A percentile compares a stretch with the other conserved stretches of the same genome.
phyloP scores from a whole-genome alignment of 495 filamentous ascomycete genomes.

The Friedmanniomyces simplex region DNA sequence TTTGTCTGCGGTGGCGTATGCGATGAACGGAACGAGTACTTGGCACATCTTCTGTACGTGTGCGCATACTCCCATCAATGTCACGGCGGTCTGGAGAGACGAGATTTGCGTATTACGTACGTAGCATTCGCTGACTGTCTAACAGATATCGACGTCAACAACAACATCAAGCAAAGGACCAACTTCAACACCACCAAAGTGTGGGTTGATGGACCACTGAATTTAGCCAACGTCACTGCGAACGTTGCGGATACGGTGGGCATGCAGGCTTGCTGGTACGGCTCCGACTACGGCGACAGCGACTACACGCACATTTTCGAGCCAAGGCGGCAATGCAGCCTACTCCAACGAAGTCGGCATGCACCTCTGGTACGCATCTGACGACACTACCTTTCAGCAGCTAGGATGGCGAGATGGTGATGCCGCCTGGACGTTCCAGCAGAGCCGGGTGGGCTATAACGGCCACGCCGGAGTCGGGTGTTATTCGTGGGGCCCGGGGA shows the following conservation, averaged over 20 bases:
- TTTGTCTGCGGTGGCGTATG: slow-evolving; percentile 30
- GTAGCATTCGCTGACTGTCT: slow-evolving; percentile 5
- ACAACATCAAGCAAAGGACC: slow-evolving; percentile 23
- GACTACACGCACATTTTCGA: slow-evolving; percentile 18
- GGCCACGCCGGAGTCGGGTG: slow-evolving; percentile 31
- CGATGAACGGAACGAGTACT: slow-evolving; percentile 19
- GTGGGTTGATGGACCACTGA: slow-evolving; percentile 24
- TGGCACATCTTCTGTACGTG: slow-evolving; percentile 7
- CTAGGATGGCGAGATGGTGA: slow-evolving; percentile 26
- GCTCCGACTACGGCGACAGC: slow-evolving; percentile 29
- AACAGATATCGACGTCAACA: slow-evolving; percentile 30
- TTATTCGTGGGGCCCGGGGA: slow-evolving; percentile 21
- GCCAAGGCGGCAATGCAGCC: slow-evolving; percentile 11
- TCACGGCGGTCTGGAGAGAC: too few species aligned
- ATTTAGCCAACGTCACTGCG: slow-evolving; percentile 23
- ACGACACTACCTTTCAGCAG: slow-evolving; percentile 28
- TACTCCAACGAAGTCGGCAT: slow-evolving; percentile 20
- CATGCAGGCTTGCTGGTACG: slow-evolving; percentile 33
- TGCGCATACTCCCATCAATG: neutral
- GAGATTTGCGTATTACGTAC: too few species aligned
- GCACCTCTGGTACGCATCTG: slow-evolving; percentile 29
- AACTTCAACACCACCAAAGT: slow-evolving; percentile 27
- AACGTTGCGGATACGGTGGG: slow-evolving; percentile 26
- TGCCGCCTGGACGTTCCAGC: slow-evolving; percentile 19
- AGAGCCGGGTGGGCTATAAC: slow-evolving; percentile 24